Evolutionary conservation across 129 eudicot species (phyloP).

Genomic region (Flaveria linearis): DNA sequence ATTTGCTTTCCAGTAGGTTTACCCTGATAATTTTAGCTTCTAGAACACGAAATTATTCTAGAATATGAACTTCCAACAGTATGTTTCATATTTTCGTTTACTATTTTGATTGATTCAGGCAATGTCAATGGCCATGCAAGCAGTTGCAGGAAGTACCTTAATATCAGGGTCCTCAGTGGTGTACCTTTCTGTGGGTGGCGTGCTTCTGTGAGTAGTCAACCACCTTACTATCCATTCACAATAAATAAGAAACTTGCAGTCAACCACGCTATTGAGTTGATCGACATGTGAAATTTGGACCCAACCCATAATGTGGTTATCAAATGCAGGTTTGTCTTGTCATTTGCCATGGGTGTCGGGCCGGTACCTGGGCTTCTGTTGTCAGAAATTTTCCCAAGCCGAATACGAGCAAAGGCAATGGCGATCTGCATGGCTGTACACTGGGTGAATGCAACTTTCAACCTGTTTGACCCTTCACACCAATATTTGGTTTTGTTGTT

Average conservation of each 20-base stretch:
- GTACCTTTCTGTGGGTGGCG: conserved; percentile 84
- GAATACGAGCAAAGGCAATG: conserved; percentile 86
- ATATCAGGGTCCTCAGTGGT: conserved; percentile 48
- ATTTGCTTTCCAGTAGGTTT: neutral
- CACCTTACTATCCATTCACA: conserved; percentile 21
- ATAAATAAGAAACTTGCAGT: neutral
- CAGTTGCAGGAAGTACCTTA: conserved; percentile 50
- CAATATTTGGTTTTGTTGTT: neutral
- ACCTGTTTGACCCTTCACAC: too few species aligned
- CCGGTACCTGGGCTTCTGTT: conserved; percentile 86
- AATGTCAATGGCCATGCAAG: conserved; percentile 66
- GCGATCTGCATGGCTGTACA: conserved; percentile 94
- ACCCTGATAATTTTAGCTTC: neutral
- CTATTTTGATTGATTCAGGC: conserved; percentile 52
- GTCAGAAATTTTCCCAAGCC: conserved; percentile 75
- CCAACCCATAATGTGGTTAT: neutral
- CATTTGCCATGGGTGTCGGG: conserved; percentile 84
- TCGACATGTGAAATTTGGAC: conserved; percentile 6
- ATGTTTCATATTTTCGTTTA: neutral
- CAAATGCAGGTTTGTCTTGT: conserved; percentile 61
- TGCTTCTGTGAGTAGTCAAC: conserved; percentile 63
- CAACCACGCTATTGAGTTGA: neutral
- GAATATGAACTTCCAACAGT: neutral
- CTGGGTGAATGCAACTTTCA: conserved; percentile 57
- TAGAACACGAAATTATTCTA: too few species aligned